These are phyloP conservation scores for Sporopachydermia cereana DNA, from an alignment of 1,139 yeast genomes.

Conservation along the genomic window DNA sequence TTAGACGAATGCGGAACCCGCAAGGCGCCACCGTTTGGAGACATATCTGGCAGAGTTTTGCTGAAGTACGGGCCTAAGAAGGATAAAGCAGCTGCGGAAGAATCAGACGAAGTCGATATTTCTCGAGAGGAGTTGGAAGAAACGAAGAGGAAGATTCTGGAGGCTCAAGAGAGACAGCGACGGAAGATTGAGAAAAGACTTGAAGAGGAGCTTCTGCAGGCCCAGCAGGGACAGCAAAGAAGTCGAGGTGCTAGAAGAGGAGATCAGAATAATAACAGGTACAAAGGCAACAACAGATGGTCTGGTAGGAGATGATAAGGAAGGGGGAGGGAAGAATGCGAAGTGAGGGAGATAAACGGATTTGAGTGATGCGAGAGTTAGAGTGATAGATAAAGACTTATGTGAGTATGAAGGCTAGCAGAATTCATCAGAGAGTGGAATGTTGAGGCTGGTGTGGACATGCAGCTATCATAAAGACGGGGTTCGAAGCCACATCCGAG, in stretches of 20 bases:
- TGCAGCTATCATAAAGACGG: too few species aligned
- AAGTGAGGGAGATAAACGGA: background rate
- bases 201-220: background rate
- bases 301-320: background rate
- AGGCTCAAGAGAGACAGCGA: background rate
- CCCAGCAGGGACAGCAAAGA: background rate
- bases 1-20: background rate
- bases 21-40: background rate
- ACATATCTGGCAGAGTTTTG: background rate
- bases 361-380: background rate
- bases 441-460: too few species aligned
- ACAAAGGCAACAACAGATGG: background rate
- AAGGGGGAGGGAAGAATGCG: background rate
- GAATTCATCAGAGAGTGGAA: too few species aligned
- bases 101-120: background rate
- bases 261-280: background rate
- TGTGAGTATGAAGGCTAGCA: too few species aligned
- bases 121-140: background rate
- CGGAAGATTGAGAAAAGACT: background rate
- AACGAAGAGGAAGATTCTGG: background rate
- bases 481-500: too few species aligned
- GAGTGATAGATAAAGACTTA: background rate
- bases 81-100: background rate
- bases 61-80: slow-evolving; percentile 1
- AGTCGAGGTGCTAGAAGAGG: background rate